phyloP scores from a whole-genome alignment of 352 stramenopile species.

The Globisporangium barbulae region DNA sequence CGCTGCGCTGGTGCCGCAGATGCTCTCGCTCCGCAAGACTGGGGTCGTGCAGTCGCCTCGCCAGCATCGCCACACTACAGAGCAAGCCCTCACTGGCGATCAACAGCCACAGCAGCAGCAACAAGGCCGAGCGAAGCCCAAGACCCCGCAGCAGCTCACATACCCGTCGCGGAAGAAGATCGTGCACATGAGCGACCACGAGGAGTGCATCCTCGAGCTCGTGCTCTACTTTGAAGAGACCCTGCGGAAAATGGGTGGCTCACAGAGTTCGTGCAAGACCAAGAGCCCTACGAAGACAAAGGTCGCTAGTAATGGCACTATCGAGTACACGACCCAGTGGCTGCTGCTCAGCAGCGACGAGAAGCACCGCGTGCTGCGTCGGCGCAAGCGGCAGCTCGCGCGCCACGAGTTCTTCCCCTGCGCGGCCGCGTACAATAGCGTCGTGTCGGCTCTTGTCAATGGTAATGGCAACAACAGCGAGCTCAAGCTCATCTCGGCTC shows the following conservation, averaged over 20 bases:
- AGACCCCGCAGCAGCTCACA: not conserved
- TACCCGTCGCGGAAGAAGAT: constrained; percentile 23
- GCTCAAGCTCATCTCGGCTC: constrained; percentile 1
- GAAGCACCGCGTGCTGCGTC: constrained; percentile 13
- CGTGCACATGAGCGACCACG: constrained; percentile 41
- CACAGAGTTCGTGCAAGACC: not conserved
- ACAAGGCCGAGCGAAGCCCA: not conserved
- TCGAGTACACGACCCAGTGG: constrained; percentile 14
- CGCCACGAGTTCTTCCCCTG: constrained; percentile 20
- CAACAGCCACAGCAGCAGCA: constrained; percentile 6
- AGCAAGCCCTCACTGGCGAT: not conserved
- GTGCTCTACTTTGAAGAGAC: constrained; percentile 34
- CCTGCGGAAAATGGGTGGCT: not conserved
- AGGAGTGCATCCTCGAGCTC: constrained; percentile 35
- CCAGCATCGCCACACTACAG: not conserved
- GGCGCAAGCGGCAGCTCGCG: constrained; percentile 19
- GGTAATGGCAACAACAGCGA: not conserved
- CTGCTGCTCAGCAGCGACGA: constrained; percentile 13
- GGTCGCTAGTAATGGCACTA: no score
- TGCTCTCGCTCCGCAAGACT: constrained; percentile 24
- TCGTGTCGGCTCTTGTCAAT: not conserved
- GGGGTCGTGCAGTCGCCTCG: not conserved
- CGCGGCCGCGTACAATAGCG: not conserved
- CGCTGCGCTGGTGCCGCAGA: constrained; percentile 10
- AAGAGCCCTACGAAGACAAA: not conserved